A percentile compares a stretch with the other conserved stretches of the same genome.
Evolutionary conservation across 768 basidiomycete genomes (phyloP).

Genomic region (Tylopilus sp.): DNA sequence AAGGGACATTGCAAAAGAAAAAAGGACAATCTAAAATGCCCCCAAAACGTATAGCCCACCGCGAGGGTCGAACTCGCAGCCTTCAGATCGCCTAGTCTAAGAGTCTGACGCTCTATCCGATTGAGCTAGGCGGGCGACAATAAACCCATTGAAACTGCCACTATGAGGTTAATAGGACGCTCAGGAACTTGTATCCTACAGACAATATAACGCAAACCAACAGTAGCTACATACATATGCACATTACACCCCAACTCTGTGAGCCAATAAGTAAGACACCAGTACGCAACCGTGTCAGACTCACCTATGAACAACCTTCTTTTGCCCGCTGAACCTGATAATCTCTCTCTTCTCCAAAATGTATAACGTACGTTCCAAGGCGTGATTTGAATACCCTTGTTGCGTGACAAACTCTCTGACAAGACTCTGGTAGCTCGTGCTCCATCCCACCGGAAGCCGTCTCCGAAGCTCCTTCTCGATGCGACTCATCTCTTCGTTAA

Average conservation of each 20-base stretch:
- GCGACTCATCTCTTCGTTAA: constrained; percentile 88
- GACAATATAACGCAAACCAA: background rate
- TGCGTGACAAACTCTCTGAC: constrained; percentile 91
- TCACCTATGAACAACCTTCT: constrained; percentile 54
- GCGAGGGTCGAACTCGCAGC: constrained; percentile 65
- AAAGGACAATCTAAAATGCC: too few species aligned
- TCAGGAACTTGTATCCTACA: too few species aligned
- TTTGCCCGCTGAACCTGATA: constrained; percentile 67
- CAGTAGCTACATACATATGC: background rate
- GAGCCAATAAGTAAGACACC: constrained; percentile 1
- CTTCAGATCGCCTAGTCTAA: constrained; percentile 54
- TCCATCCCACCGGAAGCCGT: constrained; percentile 91
- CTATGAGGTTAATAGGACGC: too few species aligned
- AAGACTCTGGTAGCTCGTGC: constrained; percentile 91
- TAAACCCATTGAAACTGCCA: background rate
- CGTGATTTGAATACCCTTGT: constrained; percentile 87
- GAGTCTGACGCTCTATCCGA: constrained; percentile 69
- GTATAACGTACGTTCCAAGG: constrained; percentile 86
- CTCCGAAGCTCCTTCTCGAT: constrained; percentile 87
- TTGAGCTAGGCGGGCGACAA: constrained; percentile 58
- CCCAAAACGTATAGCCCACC: constrained; percentile 48
- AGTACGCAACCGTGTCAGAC: background rate
- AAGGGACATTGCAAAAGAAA: too few species aligned
- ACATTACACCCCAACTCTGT: constrained; percentile 30
- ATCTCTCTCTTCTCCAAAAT: constrained; percentile 94